Evolutionary conservation across 75 land plant species (phyloP).

Genomic region (Selaginella moellendorffii): DNA sequence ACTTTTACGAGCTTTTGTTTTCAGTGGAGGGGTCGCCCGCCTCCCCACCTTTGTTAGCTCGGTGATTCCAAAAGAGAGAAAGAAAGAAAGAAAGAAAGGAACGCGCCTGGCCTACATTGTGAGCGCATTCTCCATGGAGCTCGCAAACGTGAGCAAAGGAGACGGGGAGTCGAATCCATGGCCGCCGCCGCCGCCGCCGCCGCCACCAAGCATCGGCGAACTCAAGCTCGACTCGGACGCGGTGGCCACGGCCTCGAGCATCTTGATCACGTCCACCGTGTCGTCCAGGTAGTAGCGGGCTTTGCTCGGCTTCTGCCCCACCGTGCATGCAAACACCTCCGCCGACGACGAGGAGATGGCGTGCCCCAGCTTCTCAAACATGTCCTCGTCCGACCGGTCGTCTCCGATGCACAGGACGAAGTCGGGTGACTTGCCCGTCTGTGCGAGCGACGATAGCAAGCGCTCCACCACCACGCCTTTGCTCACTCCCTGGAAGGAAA

Average conservation of each 20-base stretch:
- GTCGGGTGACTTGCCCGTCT: conserved; percentile 33
- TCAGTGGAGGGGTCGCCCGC: no score
- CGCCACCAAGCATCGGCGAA: no score
- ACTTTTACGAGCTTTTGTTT: no score
- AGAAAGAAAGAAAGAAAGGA: no score
- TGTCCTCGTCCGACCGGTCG: conserved; percentile 53
- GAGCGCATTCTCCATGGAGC: no score
- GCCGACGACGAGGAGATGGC: conserved; percentile 21
- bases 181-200: no score
- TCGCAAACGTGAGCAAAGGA: no score
- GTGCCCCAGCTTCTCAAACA: conserved; percentile 33
- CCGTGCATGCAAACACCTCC: conserved; percentile 43
- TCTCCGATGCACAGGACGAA: conserved; percentile 68
- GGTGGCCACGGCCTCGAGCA: conserved; percentile 26
- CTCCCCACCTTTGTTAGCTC: no score
- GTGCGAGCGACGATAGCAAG: conserved; percentile 30
- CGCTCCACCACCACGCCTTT: conserved; percentile 51
- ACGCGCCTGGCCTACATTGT: no score
- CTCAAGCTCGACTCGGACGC: no score
- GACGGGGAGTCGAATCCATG: no score
- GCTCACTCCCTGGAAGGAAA: conserved; percentile 60
- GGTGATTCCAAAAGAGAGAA: no score
- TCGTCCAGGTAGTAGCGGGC: conserved; percentile 48
- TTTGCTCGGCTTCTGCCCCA: conserved; percentile 44
- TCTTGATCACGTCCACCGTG: conserved; percentile 22